These are phyloP conservation scores for Biscogniauxia mediterranea DNA, from an alignment of 2,329 filamentous ascomycete genomes.

Conservation along the genomic window DNA sequence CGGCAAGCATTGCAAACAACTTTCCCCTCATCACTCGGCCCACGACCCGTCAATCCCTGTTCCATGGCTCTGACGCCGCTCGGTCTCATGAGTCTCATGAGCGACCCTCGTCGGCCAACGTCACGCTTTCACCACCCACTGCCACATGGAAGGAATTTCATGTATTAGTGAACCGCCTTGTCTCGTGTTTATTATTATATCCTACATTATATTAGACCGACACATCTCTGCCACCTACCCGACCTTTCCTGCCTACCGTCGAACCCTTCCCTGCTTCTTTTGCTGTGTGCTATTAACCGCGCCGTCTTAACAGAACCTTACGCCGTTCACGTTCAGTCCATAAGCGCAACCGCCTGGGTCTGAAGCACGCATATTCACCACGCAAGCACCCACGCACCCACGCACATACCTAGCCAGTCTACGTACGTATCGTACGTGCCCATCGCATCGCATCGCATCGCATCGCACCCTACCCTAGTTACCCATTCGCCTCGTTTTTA, in stretches of 20 bases:
- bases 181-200: neutral
- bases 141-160: neutral
- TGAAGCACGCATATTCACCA: no score
- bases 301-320: neutral
- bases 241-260: neutral
- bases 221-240: neutral
- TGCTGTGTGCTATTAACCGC: neutral
- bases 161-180: neutral
- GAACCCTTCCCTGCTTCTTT: neutral
- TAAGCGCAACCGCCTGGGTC: neutral
- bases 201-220: neutral
- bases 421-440: neutral
- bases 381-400: neutral
- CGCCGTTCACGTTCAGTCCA: neutral
- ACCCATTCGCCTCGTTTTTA: neutral
- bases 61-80: neutral
- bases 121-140: neutral
- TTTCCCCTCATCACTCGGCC: no score
- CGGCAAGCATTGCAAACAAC: no score
- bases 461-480: neutral
- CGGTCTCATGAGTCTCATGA: neutral
- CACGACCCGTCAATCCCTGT: neutral
- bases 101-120: neutral
- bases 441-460: neutral
- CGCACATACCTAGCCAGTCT: neutral